Evolutionary conservation across 208 protist species (phyloP).

Genomic region (Leishmania mexicana): DNA sequence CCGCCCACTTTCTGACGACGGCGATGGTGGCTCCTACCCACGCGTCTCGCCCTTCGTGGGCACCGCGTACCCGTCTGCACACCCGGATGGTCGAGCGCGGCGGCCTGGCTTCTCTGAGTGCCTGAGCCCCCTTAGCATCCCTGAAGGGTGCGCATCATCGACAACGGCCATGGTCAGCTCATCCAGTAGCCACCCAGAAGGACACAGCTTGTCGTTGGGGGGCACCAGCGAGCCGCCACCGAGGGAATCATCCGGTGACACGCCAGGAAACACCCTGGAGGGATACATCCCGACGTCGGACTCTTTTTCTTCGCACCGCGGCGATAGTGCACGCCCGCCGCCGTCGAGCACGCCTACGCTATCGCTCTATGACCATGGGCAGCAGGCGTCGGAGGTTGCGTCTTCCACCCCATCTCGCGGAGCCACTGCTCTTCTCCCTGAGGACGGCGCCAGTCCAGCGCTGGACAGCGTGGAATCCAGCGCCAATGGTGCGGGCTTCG

Average conservation of each 20-base stretch:
- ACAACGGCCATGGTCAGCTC: not conserved
- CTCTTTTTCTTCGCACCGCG: not conserved
- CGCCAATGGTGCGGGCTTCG: not conserved
- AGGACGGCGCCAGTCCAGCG: not conserved
- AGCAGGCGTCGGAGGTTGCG: not conserved
- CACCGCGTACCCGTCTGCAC: slow-evolving; percentile 7
- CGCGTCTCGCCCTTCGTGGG: not conserved
- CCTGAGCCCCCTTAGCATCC: slow-evolving; percentile 17
- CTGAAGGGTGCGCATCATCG: not conserved
- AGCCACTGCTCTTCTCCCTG: not conserved
- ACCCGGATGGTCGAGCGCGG: not conserved
- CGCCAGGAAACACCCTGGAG: not conserved
- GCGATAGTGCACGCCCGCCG: not conserved
- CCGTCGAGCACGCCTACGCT: not conserved
- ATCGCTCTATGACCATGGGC: too few species aligned
- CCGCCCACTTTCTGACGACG: not conserved
- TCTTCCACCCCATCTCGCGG: not conserved
- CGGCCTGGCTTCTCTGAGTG: slow-evolving; percentile 13
- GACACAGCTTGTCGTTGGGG: not conserved
- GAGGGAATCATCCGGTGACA: not conserved
- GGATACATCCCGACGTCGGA: too few species aligned
- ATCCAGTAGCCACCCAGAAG: not conserved
- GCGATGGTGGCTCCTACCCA: not conserved
- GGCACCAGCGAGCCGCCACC: not conserved
- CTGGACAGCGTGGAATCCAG: not conserved